Conservation (phyloP, 108 stramenopile genomes). For the Thalassiosira profunda region DNA sequence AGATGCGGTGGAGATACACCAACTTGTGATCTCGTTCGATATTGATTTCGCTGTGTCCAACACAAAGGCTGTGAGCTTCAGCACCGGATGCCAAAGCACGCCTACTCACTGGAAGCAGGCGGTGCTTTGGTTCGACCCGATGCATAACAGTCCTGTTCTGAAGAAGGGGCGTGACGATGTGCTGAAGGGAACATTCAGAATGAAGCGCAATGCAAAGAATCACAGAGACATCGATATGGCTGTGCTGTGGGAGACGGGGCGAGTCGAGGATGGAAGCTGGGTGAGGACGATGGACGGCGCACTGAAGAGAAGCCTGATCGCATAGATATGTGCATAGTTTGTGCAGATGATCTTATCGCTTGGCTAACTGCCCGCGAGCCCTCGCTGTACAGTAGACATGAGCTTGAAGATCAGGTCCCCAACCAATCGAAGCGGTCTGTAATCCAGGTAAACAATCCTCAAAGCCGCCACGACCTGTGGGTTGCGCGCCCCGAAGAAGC, state of each 20-base stretch:
- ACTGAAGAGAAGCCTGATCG: conserved; percentile 37
- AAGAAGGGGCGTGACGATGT: conserved; percentile 12
- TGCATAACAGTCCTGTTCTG: conserved; percentile 47
- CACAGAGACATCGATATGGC: conserved; percentile 56
- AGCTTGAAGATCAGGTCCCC: conserved; percentile 77
- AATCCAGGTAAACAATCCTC: conserved; percentile 82
- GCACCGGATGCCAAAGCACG: conserved; percentile 76
- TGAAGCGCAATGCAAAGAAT: conserved; percentile 50
- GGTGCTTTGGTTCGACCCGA: conserved; percentile 72
- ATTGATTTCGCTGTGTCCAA: conserved; percentile 68
- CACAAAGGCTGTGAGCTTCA: conserved; percentile 64
- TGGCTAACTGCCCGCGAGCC: no score
- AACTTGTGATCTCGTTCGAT: conserved; percentile 86
- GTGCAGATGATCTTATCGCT: no score
- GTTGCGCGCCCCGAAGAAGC: conserved; percentile 82
- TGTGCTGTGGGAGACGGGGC: conserved; percentile 53
- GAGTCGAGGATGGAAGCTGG: conserved; percentile 10
- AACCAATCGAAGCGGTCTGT: conserved; percentile 63
- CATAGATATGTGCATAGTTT: no score
- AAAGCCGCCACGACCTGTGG: conserved; percentile 73
- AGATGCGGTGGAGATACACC: conserved; percentile 47
- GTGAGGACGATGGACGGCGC: conserved; percentile 29
- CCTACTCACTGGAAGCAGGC: conserved; percentile 94
- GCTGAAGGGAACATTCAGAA: conserved; percentile 46
- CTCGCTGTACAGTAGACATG: conserved; percentile 49